Base-by-base conservation (phyloP, 495 filamentous ascomycete species). In the Podospora australis region DNA sequence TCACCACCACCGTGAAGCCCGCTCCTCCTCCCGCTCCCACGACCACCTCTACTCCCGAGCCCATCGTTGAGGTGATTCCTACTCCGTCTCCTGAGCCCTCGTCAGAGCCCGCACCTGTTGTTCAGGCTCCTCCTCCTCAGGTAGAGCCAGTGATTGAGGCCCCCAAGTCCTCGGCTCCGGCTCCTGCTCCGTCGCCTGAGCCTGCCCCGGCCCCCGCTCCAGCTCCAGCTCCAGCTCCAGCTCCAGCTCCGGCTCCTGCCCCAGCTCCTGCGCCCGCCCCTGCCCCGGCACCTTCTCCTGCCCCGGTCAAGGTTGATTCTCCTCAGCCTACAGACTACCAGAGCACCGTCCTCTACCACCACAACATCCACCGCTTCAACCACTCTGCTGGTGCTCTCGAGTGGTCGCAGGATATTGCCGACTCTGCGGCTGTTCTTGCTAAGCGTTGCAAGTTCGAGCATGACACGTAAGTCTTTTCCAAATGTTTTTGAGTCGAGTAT, bases 291-390 rank as follows among this genome's bases (percentile, higher is more conserved):
- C 45, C 56, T 10, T 54, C 45, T 26, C 49, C 49, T 14, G 53
- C 60, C 16, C 16, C 49, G 22, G 25, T 49, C 35, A 39, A 39
- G 41, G 48, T 49, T 6, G 53, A 40, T 14, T 45, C 55, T 3
- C 53, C 29, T 11, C 38, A 36, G 25, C 53, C 50, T 14, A 30
- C 26, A 36, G 69, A 69, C 54, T 71, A 66, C 51, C n/a, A 20
- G 10, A 57, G 52, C 44, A 57, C 64, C 22, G 60, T 58, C 34
- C 59, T 90, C 30, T 72, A 80, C 58, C 79, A 84, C 66, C 92
- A 98, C 78, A 96, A 96, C 72, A 52, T 82, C 32, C 86, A 90
- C 67, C 90, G 92, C 56, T 75, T 77, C 62, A 90, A 87, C 70
- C 90, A 96, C 73, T 86, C 84, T 17, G 79, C 81, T 26, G 57